Conservation (phyloP, 2,329 filamentous ascomycete species). For the Cercospora janseana region DNA sequence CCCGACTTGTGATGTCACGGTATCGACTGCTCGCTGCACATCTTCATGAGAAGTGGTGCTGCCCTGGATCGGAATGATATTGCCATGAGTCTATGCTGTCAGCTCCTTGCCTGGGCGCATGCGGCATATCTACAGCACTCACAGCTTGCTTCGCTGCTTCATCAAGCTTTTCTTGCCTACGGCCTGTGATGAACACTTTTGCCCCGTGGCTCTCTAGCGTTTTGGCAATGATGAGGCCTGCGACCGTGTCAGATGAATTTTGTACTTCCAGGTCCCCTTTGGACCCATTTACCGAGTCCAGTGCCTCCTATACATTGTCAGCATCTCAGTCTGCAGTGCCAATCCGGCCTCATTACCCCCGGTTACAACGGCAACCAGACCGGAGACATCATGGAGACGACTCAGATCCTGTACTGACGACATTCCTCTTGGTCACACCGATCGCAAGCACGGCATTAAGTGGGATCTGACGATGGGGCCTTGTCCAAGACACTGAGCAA, state of each 20-base stretch:
- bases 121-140: background rate
- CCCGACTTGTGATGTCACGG: conserved; percentile 44
- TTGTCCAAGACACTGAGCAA: too few relatives aligned
- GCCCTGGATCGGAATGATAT: conserved; percentile 45
- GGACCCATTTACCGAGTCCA: conserved; percentile 5
- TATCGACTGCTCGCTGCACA: conserved; percentile 43
- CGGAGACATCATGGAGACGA: conserved; percentile 30
- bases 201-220: conserved; percentile 44
- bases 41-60: conserved; percentile 46
- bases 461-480: too few relatives aligned
- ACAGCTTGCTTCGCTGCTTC: conserved; percentile 40
- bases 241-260: conserved; percentile 15
- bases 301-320: conserved; percentile 4
- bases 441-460: background rate
- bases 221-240: conserved; percentile 40
- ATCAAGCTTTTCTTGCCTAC: conserved; percentile 43
- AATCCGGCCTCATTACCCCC: conserved; percentile 29
- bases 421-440: conserved; percentile 15
- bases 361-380: conserved; percentile 36
- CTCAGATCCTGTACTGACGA: conserved; percentile 26
- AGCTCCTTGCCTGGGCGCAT: background rate
- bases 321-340: conserved; percentile 4
- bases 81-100: conserved; percentile 32
- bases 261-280: background rate
- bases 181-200: conserved; percentile 49